Evolutionary conservation across 2,329 filamentous ascomycete species (phyloP).

Genomic region (Trichoderma sp.): DNA sequence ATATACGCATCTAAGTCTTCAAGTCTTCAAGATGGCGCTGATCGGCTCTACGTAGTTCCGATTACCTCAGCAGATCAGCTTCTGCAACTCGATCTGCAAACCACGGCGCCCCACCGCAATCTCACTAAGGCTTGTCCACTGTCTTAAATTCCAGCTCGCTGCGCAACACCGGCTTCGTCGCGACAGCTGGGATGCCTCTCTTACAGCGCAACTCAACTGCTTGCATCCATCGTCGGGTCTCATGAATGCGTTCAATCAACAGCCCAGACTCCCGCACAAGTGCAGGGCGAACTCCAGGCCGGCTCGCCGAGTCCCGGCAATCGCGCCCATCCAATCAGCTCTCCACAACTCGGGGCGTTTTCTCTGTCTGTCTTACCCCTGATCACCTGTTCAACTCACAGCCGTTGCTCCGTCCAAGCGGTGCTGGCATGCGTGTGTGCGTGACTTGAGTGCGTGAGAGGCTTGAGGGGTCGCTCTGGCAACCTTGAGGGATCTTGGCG

Average conservation of each 20-base stretch:
- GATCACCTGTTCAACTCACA: constrained; percentile 11
- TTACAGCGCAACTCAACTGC: background rate
- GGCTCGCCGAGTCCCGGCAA: background rate
- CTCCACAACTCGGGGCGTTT: background rate
- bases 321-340: background rate
- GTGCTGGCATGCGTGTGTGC: background rate
- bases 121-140: constrained; percentile 4
- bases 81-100: constrained; percentile 19
- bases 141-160: background rate
- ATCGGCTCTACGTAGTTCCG: constrained; percentile 25
- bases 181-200: background rate
- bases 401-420: background rate
- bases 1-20: background rate
- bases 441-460: constrained; percentile 21
- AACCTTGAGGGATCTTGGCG: constrained; percentile 13
- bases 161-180: background rate
- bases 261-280: background rate
- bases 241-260: background rate
- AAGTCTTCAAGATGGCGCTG: background rate
- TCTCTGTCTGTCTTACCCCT: background rate
- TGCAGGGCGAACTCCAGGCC: background rate
- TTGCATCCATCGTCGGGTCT: background rate
- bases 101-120: constrained; percentile 23
- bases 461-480: constrained; percentile 17
- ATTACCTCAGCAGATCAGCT: constrained; percentile 13